Evolutionary conservation across 495 filamentous ascomycete species (phyloP).

Genomic region (Hyphodiscus hymeniophilus): DNA sequence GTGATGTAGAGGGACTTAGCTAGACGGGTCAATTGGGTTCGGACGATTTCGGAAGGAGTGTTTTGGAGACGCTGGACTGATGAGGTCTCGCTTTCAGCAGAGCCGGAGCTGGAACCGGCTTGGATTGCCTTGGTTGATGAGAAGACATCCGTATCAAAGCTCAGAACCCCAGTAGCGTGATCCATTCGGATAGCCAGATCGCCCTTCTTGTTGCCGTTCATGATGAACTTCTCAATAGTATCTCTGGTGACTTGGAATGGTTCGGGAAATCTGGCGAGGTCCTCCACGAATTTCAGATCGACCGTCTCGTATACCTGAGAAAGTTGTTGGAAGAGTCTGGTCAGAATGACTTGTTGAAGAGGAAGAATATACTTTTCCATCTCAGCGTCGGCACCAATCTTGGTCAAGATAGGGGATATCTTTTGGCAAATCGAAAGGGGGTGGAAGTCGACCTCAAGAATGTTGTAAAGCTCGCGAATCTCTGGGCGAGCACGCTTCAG

Average conservation of each 20-base stretch:
- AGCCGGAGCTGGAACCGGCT: slow-evolving; percentile 75
- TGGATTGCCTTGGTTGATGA: slow-evolving; percentile 92
- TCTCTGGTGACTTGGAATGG: slow-evolving; percentile 88
- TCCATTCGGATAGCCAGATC: slow-evolving; percentile 95
- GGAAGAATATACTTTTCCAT: slow-evolving; percentile 95
- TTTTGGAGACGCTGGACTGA: slow-evolving; percentile 93
- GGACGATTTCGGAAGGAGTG: slow-evolving; percentile 95
- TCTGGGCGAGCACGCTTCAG: slow-evolving; percentile 85
- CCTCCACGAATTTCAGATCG: slow-evolving; percentile 86
- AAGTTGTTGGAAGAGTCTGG: slow-evolving; percentile 95
- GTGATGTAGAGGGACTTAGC: slow-evolving; percentile 87
- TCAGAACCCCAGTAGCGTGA: slow-evolving; percentile 87
- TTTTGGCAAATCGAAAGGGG: slow-evolving; percentile 98
- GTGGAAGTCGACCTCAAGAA: slow-evolving; percentile 98
- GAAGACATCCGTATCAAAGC: slow-evolving; percentile 97
- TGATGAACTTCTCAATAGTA: slow-evolving; percentile 99
- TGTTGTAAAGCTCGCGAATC: slow-evolving; percentile 94
- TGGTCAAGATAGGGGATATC: slow-evolving; percentile 88
- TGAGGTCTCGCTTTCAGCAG: slow-evolving; percentile 76
- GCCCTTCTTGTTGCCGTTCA: slow-evolving; percentile 99
- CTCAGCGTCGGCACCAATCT: slow-evolving; percentile 91
- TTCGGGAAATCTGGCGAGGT: slow-evolving; percentile 91
- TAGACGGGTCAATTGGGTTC: slow-evolving; percentile 84
- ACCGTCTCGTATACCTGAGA: slow-evolving; percentile 99
- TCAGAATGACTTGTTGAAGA: slow-evolving; percentile 96